A percentile compares a stretch with the other conserved stretches of the same genome.
phyloP scores from a whole-genome alignment of 805 yeast genomes.

The Suhomyces tanzawaensis region DNA sequence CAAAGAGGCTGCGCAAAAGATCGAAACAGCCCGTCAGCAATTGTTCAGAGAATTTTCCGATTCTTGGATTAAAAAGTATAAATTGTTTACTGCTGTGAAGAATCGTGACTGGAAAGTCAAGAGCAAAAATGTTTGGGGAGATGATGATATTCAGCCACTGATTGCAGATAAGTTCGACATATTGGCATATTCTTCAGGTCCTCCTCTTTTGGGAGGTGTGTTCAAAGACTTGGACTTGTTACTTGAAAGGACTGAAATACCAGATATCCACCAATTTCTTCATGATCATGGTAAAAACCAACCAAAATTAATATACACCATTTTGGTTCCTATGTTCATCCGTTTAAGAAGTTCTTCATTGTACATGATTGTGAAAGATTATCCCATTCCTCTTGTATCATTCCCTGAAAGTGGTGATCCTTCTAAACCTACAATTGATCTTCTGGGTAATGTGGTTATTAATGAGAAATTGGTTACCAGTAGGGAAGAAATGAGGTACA shows the following conservation, averaged over 20 bases:
- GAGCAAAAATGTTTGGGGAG: constrained; percentile 31
- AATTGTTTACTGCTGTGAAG: constrained; percentile 22
- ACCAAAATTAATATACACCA: constrained; percentile 55
- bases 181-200: constrained; percentile 33
- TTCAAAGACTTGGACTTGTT: constrained; percentile 31
- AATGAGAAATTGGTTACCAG: constrained; percentile 53
- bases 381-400: constrained; percentile 55
- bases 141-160: constrained; percentile 27
- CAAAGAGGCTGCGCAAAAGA: constrained; percentile 24
- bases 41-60: constrained; percentile 27
- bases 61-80: constrained; percentile 35
- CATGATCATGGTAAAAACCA: constrained; percentile 43
- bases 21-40: constrained; percentile 24
- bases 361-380: constrained; percentile 50
- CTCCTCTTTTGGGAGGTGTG: constrained; percentile 28
- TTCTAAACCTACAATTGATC: constrained; percentile 24
- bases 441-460: constrained; percentile 49
- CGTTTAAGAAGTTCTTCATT: constrained; percentile 43
- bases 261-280: constrained; percentile 38
- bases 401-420: constrained; percentile 39
- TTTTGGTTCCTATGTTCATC: constrained; percentile 49
- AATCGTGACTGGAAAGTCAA: constrained; percentile 25
- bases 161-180: constrained; percentile 35
- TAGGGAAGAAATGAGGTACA: constrained; percentile 43
- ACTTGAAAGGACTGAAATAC: constrained; percentile 25